Evolutionary conservation across 768 basidiomycete species (phyloP), one percentile per base, ranked within the genome.

Genomic region (Boletus pseudopeckii): DNA sequence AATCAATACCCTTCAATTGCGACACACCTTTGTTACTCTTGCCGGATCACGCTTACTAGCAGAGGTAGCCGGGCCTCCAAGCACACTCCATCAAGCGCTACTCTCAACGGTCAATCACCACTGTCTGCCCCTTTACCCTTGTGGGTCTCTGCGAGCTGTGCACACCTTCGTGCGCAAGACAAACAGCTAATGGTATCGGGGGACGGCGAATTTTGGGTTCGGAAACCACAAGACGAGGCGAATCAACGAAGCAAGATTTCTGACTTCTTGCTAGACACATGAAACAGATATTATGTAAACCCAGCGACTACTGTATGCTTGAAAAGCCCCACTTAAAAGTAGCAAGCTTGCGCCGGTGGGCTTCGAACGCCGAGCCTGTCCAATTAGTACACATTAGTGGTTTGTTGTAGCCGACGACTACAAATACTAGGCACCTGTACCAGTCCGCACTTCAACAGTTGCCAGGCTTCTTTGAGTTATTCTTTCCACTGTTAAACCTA

Each of bases 31-130:
- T 87, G 85, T 61, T 87, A 87, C 61, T 75, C 81, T 18, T 87
- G 85, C 60, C 79, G 80, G 52, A 81, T 83, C 3, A 80, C 76
- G 7, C 67, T 85, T 18, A 85, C 81, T 0, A 84, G 85, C 64
- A 75, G 75, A 51, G 79, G 79, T 56, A 79, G 75, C 58, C 77
- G 81, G 7, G 70, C 72, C 2, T 62, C 67, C 7, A 70, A 64
- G 24, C 52, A 60, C 26, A 38, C 37, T 4, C 13, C 36, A 28
- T 59, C 58, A 1, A 50, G 52, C 14, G 38, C 46, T 30, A 7
- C 24, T 36, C 28, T 32, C 34, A 37, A 37, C 20, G 52, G 33
- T 34, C 54, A 45, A 60, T 48, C 17, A 55, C 64, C 58, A 10
- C 41, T 6, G 18, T 56, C 65, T 41, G 50, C 54, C 36, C 56